These are phyloP conservation scores for Chalciporus piperatus DNA, from an alignment of 768 basidiomycete species.

Conservation along the genomic window DNA sequence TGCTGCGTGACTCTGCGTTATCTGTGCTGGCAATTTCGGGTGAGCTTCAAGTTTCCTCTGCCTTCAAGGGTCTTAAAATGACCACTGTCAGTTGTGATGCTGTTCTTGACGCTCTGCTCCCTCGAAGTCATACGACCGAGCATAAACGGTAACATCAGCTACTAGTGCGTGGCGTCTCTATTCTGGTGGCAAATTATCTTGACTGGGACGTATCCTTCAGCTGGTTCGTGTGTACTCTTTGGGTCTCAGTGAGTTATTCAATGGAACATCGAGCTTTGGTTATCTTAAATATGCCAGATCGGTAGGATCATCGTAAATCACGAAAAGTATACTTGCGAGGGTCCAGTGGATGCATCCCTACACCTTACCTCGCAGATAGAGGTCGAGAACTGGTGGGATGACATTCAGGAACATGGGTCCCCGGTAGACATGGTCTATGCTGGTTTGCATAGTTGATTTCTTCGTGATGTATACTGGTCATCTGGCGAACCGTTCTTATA, in stretches of 20 bases:
- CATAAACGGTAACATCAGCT: constrained; percentile 15
- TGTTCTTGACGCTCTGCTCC: constrained; percentile 16
- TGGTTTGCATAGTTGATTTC: too few species aligned
- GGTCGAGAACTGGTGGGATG: not conserved
- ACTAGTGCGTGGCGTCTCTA: constrained; percentile 12
- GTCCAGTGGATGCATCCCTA: not conserved
- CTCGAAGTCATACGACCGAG: constrained; percentile 4
- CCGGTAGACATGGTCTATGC: too few species aligned
- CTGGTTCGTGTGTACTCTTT: constrained; percentile 17
- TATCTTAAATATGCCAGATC: not conserved
- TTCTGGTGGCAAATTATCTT: not conserved
- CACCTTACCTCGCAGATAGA: not conserved
- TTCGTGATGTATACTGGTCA: too few species aligned
- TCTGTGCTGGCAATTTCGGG: constrained; percentile 7
- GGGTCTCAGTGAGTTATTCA: constrained; percentile 16
- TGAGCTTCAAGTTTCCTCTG: not conserved
- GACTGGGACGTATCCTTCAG: not conserved
- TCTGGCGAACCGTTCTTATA: too few species aligned
- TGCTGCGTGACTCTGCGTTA: constrained; percentile 14
- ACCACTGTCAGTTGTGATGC: constrained; percentile 7
- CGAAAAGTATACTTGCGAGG: constrained; percentile 2
- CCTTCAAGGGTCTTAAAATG: not conserved
- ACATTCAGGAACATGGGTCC: not conserved
- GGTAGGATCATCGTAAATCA: constrained; percentile 19
- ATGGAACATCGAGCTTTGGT: not conserved